Conservation (phyloP, 83 land plant species). For the Picea abies region DNA sequence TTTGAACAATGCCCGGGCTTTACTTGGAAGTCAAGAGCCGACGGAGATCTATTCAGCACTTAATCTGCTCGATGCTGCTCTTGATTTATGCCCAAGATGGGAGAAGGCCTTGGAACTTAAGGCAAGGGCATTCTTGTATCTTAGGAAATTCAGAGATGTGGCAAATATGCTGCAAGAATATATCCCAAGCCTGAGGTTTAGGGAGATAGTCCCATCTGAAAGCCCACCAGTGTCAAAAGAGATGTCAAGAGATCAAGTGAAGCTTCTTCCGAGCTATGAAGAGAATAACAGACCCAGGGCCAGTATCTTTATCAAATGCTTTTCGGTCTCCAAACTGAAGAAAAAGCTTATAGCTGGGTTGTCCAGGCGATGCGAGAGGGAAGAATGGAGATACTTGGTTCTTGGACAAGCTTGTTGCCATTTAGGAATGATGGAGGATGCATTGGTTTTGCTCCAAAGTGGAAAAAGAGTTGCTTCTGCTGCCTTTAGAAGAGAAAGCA, state of each 20-base stretch:
- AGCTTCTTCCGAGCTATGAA: slow-evolving; percentile 26
- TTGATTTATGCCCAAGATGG: slow-evolving; percentile 50
- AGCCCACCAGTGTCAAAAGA: neutral
- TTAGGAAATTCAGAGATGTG: slow-evolving; percentile 69
- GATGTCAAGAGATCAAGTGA: slow-evolving; percentile 34
- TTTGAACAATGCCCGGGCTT: slow-evolving; percentile 41
- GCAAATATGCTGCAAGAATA: slow-evolving; percentile 80
- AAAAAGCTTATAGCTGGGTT: slow-evolving; percentile 50
- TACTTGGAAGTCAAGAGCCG: slow-evolving; percentile 44
- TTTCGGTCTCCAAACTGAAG: slow-evolving; percentile 66
- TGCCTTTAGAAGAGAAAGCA: slow-evolving; percentile 69
- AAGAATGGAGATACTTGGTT: slow-evolving; percentile 72
- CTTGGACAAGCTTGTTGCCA: slow-evolving; percentile 83
- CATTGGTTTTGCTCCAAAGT: slow-evolving; percentile 73
- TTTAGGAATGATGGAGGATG: slow-evolving; percentile 84
- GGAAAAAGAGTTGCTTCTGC: slow-evolving; percentile 68
- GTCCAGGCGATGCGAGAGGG: slow-evolving; percentile 34
- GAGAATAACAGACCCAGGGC: slow-evolving; percentile 5
- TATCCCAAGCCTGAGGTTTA: slow-evolving; percentile 54
- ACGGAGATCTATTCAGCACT: slow-evolving; percentile 50
- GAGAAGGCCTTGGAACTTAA: slow-evolving; percentile 76
- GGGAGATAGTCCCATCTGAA: slow-evolving; percentile 10
- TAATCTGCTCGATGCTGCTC: slow-evolving; percentile 60
- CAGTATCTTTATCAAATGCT: slow-evolving; percentile 37
- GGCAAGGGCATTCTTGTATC: slow-evolving; percentile 55